Conservation (phyloP, 208 protist species). For the Phytomonas francai region DNA sequence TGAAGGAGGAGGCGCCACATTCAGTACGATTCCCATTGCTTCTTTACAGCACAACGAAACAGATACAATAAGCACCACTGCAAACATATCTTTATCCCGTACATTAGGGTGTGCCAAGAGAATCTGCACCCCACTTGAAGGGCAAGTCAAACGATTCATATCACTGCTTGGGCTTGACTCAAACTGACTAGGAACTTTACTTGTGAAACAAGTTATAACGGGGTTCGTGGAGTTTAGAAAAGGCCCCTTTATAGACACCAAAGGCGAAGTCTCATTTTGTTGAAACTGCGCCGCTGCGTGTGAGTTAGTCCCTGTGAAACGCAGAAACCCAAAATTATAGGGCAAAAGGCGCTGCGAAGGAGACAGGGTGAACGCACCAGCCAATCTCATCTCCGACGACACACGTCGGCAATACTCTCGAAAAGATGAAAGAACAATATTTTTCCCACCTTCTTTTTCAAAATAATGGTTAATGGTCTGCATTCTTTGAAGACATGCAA, state of each 20-base stretch:
- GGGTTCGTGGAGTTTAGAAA: not conserved
- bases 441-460: not conserved
- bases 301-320: not conserved
- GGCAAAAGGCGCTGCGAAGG: not conserved
- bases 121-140: not conserved
- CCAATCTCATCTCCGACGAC: not conserved
- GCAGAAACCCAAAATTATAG: not conserved
- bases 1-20: not conserved
- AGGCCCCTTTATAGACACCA: not conserved
- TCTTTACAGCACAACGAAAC: not conserved
- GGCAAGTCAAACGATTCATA: not conserved
- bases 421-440: not conserved
- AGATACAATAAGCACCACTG: not conserved
- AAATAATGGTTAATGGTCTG: not conserved
- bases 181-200: not conserved
- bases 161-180: not conserved
- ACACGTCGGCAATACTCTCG: not conserved
- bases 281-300: not conserved
- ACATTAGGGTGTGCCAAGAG: slow-evolving; percentile 1
- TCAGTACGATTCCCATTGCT: not conserved
- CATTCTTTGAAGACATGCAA: not conserved
- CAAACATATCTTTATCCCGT: not conserved
- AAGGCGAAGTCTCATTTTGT: not conserved
- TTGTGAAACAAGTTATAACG: not conserved
- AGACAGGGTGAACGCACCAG: not conserved